phyloP scores from a whole-genome alignment of 176 grass and related monocot genomes.

The Eleusine coracana region DNA sequence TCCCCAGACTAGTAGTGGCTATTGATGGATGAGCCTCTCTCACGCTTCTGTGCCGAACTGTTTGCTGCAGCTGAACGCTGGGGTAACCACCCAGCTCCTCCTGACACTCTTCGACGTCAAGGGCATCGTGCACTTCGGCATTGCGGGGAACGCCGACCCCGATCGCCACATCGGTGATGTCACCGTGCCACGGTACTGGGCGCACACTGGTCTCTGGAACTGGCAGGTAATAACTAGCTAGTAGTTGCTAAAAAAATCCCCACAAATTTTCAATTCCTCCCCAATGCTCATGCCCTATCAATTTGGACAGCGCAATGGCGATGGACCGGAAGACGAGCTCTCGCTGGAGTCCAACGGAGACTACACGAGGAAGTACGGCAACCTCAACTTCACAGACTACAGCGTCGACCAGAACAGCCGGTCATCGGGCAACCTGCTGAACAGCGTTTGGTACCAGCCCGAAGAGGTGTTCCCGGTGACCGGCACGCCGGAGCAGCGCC shows the following conservation, averaged over 20 bases:
- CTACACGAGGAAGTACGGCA: conserved; percentile 54
- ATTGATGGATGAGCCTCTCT: background rate
- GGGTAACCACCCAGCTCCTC: conserved; percentile 56
- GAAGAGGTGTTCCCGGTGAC: conserved; percentile 56
- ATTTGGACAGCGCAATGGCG: conserved; percentile 42
- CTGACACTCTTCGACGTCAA: conserved; percentile 55
- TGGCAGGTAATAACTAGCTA: conserved; percentile 48
- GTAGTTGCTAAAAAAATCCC: background rate
- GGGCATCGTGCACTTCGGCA: conserved; percentile 63
- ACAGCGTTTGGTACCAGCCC: conserved; percentile 67
- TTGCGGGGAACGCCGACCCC: conserved; percentile 67
- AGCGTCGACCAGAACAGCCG: background rate
- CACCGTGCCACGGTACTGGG: conserved; percentile 52
- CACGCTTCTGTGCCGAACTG: background rate
- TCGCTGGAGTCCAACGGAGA: conserved; percentile 55
- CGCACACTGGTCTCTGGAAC: conserved; percentile 69
- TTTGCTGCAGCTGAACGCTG: conserved; percentile 60
- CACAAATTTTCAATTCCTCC: too few relatives aligned
- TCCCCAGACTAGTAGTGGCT: too few relatives aligned
- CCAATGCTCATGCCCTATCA: too few relatives aligned
- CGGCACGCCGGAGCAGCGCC: conserved; percentile 45
- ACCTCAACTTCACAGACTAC: conserved; percentile 58
- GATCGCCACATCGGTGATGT: conserved; percentile 61
- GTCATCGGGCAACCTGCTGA: conserved; percentile 39
- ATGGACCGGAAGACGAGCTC: conserved; percentile 49